A percentile compares a stretch with the other conserved stretches of the same genome.
Evolutionary conservation across 345 rosid species (phyloP).

Genomic region (Salix arbutifolia): DNA sequence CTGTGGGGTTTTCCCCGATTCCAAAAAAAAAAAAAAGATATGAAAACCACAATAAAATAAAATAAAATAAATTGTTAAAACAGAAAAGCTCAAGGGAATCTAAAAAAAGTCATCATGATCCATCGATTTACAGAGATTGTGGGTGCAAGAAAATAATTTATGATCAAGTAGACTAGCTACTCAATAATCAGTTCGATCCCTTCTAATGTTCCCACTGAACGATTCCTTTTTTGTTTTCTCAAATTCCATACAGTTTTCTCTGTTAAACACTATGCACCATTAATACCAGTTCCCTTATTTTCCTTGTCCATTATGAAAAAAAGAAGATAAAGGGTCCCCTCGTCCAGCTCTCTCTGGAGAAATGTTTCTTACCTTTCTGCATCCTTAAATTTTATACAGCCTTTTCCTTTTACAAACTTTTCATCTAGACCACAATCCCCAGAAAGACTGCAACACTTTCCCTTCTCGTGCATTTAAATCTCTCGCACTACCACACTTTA

Average conservation of each 20-base stretch:
- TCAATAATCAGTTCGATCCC: neutral
- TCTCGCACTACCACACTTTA: constrained; percentile 7
- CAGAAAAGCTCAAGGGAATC: neutral
- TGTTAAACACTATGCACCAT: neutral
- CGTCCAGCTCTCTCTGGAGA: neutral
- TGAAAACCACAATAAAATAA: neutral
- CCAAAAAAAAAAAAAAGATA: too few species aligned
- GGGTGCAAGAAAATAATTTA: neutral
- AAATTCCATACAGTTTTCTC: neutral
- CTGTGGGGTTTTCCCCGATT: too few species aligned
- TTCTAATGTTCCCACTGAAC: constrained; percentile 14
- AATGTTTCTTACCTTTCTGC: constrained; percentile 5
- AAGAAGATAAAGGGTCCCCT: neutral
- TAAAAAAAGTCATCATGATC: constrained; percentile 14
- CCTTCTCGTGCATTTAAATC: constrained; percentile 19
- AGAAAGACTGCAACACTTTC: constrained; percentile 26
- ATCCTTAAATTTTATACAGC: neutral
- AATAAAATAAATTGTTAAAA: neutral
- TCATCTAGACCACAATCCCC: constrained; percentile 27
- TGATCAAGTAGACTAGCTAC: neutral
- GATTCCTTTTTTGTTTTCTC: constrained; percentile 3
- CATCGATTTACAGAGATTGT: constrained; percentile 6
- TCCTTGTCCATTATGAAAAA: constrained; percentile 3
- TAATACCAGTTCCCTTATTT: neutral
- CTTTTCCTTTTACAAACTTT: constrained; percentile 13